A percentile compares a stretch with the other conserved stretches of the same genome.
These are phyloP conservation scores for Talaromyces sp. DNA, from an alignment of 2,329 filamentous ascomycete genomes.

Conservation along the genomic window DNA sequence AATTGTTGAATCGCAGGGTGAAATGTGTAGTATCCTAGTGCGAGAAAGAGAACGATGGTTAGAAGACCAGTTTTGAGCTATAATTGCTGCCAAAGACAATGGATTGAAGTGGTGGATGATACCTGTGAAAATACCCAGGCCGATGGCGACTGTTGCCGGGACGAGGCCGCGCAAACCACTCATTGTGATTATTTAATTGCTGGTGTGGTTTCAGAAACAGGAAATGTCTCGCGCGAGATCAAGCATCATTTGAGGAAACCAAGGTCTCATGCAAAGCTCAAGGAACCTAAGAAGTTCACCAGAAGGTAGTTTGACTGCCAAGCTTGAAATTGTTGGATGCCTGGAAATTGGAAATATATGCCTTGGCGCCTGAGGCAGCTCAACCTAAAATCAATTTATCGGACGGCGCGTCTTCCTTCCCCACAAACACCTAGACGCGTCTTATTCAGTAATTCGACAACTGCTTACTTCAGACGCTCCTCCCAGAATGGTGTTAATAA, in stretches of 20 bases:
- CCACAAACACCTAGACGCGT: constrained; percentile 17
- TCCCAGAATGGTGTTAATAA: too few relatives aligned
- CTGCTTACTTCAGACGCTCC: too few relatives aligned
- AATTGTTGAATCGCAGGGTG: constrained; percentile 40
- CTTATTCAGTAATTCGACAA: constrained; percentile 12
- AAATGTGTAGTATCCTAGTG: constrained; percentile 43
- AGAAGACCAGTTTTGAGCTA: not conserved
- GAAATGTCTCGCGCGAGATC: not conserved
- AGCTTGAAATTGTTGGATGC: not conserved
- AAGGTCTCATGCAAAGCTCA: not conserved
- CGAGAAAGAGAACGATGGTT: constrained; percentile 12
- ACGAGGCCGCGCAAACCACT: constrained; percentile 35
- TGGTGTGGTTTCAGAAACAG: not conserved
- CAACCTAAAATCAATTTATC: not conserved
- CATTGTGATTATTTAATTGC: constrained; percentile 23
- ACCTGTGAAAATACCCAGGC: constrained; percentile 41
- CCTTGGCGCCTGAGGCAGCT: not conserved
- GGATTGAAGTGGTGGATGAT: constrained; percentile 11
- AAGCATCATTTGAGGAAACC: not conserved
- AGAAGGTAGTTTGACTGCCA: not conserved
- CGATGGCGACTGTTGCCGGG: constrained; percentile 37
- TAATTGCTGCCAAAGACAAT: not conserved
- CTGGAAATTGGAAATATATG: not conserved
- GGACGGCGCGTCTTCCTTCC: constrained; percentile 9
- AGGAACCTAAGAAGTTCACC: not conserved